phyloP scores from a whole-genome alignment of 2,329 filamentous ascomycete species.

The Xylariaceae sp. region DNA sequence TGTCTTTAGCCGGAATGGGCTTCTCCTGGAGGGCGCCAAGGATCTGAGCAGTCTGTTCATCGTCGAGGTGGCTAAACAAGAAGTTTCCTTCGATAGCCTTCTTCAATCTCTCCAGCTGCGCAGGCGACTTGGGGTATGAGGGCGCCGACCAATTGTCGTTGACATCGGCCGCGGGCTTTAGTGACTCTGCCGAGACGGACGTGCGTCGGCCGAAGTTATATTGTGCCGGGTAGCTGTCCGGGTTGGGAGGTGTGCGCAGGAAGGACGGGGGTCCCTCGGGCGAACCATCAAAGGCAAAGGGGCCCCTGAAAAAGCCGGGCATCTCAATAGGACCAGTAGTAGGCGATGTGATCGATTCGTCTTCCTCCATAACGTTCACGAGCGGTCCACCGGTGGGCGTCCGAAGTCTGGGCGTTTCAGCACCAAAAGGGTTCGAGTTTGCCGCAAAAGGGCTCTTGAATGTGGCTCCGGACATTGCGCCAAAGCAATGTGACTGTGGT shows the following conservation, averaged over 20 bases:
- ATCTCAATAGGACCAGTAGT: conserved; percentile 57
- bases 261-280: conserved; percentile 42
- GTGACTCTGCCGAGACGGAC: conserved; percentile 92
- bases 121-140: conserved; percentile 71
- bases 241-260: conserved; percentile 46
- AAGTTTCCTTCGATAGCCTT: conserved; percentile 84
- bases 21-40: conserved; percentile 91
- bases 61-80: conserved; percentile 88
- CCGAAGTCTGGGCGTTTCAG: conserved; percentile 36
- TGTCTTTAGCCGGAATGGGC: conserved; percentile 84
- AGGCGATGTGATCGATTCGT: conserved; percentile 71
- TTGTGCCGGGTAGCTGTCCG: conserved; percentile 76
- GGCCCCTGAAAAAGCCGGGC: conserved; percentile 42
- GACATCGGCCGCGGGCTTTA: conserved; percentile 78
- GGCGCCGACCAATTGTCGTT: conserved; percentile 90
- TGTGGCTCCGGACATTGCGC: conserved; percentile 63
- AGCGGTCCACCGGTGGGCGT: conserved; percentile 38
- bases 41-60: conserved; percentile 83
- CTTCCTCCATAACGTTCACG: conserved; percentile 67
- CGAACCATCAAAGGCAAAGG: conserved; percentile 42
- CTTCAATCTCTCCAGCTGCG: conserved; percentile 75
- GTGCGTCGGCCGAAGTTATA: conserved; percentile 92
- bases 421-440: conserved; percentile 69
- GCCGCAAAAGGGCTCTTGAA: conserved; percentile 70
- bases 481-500: conserved; percentile 34